A percentile compares a stretch with the other conserved stretches of the same genome.
These are phyloP conservation scores for Neurospora sp. DNA, from an alignment of 495 filamentous ascomycete genomes.

Conservation along the genomic window DNA sequence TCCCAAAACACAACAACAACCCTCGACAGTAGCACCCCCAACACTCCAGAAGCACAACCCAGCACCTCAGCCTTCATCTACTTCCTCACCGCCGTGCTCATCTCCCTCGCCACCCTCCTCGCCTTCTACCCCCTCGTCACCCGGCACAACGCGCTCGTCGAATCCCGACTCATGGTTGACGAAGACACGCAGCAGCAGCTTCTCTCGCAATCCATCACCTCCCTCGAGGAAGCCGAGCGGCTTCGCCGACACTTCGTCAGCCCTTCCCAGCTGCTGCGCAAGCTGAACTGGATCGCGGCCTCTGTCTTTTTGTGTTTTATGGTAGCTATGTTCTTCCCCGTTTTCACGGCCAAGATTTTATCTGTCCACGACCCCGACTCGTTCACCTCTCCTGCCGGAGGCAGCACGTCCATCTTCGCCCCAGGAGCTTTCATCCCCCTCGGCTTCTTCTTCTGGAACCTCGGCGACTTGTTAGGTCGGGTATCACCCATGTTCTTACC, in stretches of 20 bases:
- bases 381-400: constrained; percentile 5
- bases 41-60: constrained; percentile 2
- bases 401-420: constrained; percentile 39
- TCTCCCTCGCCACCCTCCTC: constrained; percentile 49
- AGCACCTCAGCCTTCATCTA: constrained; percentile 76
- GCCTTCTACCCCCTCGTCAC: constrained; percentile 40
- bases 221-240: constrained; percentile 37
- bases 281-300: constrained; percentile 59
- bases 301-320: constrained; percentile 70
- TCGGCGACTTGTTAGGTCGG: constrained; percentile 73
- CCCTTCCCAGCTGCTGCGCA: constrained; percentile 56
- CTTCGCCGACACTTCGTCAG: constrained; percentile 48
- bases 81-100: constrained; percentile 74
- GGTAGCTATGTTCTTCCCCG: constrained; percentile 88
- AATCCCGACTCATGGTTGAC: constrained; percentile 21
- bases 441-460: constrained; percentile 88
- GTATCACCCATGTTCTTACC: constrained; percentile 57
- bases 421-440: constrained; percentile 77
- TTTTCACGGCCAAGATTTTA: constrained; percentile 75
- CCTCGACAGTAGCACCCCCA: neutral
- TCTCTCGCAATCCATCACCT: constrained; percentile 30
- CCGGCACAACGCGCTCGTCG: constrained; percentile 33
- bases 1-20: neutral
- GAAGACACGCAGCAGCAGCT: constrained; percentile 12
- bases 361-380: constrained; percentile 48